Evolutionary conservation across 441 rosid genomes (phyloP).

Genomic region (Rhodomyrtus psidioides): DNA sequence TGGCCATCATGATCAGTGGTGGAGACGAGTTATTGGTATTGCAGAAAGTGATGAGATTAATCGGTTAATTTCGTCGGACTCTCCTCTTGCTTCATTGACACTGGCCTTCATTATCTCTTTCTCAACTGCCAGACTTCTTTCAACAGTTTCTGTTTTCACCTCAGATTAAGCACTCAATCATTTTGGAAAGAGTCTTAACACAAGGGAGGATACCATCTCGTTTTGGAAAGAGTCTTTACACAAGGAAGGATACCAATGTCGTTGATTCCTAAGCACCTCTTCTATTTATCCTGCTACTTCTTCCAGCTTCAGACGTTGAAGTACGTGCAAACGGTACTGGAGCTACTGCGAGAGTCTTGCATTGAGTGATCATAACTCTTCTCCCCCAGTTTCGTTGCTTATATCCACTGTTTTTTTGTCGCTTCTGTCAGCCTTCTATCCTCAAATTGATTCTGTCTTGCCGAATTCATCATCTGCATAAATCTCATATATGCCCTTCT

Average conservation of each 20-base stretch:
- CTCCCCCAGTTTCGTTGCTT: too few relatives aligned
- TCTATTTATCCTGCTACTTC: constrained; percentile 34
- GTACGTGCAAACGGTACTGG: constrained; percentile 56
- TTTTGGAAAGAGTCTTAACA: constrained; percentile 31
- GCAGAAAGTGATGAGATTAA: not conserved
- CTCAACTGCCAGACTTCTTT: constrained; percentile 75
- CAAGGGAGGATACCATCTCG: constrained; percentile 37
- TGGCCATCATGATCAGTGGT: not conserved
- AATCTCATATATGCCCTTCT: too few relatives aligned
- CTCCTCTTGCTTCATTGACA: constrained; percentile 21
- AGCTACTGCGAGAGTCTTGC: not conserved
- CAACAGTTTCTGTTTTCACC: constrained; percentile 51
- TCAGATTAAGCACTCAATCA: constrained; percentile 49
- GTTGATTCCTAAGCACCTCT: constrained; percentile 37
- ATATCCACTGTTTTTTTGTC: too few relatives aligned
- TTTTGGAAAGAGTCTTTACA: constrained; percentile 31
- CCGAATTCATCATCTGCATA: too few relatives aligned
- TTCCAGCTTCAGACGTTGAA: constrained; percentile 41
- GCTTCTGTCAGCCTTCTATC: too few relatives aligned
- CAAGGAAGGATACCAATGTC: constrained; percentile 36
- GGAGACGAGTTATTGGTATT: too few relatives aligned
- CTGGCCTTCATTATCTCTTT: constrained; percentile 52
- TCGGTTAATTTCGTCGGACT: constrained; percentile 27
- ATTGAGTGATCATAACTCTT: not conserved
- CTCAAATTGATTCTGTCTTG: too few relatives aligned